Evolutionary conservation across 768 basidiomycete species (phyloP).

Genomic region (Boletus insuetus): DNA sequence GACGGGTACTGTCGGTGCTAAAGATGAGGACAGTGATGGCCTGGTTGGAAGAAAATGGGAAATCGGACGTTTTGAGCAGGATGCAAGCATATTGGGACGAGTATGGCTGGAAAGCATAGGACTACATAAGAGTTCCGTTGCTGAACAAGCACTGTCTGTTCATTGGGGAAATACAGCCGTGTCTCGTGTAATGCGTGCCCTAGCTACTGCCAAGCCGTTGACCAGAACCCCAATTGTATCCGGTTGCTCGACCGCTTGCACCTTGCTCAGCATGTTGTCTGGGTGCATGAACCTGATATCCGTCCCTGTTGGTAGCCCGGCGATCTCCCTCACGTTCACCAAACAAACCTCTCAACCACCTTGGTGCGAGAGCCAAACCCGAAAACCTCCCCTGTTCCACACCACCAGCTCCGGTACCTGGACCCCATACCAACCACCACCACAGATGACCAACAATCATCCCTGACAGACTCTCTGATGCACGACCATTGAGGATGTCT

Average conservation of each 20-base stretch:
- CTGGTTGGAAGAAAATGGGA: constrained; percentile 75
- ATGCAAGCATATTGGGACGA: constrained; percentile 67
- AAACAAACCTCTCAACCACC: constrained; percentile 53
- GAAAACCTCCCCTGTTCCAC: constrained; percentile 37
- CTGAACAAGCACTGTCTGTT: too few species aligned
- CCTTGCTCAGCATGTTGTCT: constrained; percentile 31
- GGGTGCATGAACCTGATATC: constrained; percentile 61
- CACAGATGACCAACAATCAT: constrained; percentile 76
- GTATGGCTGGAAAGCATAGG: constrained; percentile 28
- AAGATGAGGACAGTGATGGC: constrained; percentile 81
- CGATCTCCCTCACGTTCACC: constrained; percentile 37
- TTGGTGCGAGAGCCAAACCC: constrained; percentile 49
- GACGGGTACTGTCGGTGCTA: constrained; percentile 74
- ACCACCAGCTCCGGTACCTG: constrained; percentile 39
- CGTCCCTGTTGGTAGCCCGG: constrained; percentile 39
- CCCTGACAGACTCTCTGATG: constrained; percentile 60
- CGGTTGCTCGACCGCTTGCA: constrained; percentile 22
- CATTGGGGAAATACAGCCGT: neutral
- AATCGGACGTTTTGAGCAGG: constrained; percentile 55
- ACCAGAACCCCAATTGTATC: constrained; percentile 56
- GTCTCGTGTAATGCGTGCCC: neutral
- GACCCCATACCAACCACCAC: constrained; percentile 72
- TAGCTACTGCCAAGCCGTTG: constrained; percentile 43
- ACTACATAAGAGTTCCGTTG: neutral
- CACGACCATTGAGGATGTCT: constrained; percentile 68